Evolutionary conservation across 768 basidiomycete species (phyloP), one percentile per base, ranked within the genome.

Genomic region (Tulasnella sp.): DNA sequence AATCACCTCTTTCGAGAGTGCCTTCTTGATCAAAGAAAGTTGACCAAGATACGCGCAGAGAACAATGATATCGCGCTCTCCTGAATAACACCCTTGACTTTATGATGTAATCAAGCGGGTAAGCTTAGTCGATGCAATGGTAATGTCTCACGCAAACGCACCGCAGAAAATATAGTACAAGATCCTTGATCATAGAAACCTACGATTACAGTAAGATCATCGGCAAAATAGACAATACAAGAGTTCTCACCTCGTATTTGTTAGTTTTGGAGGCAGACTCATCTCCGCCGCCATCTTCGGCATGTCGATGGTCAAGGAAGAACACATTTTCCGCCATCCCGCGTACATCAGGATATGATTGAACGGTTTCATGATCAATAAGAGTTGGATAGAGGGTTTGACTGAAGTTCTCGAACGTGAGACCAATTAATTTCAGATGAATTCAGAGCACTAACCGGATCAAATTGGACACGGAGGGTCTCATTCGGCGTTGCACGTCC

Each of bases 401-500:
- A 35, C 77, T 79, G 28, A 3, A 28, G 10, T 37, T 24, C 13
- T n/a, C 10, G 22, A 25, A 20, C 19, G 22, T 8, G 22, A 12
- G 10, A 40, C 15, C 15, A 24, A 22, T 19, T n/a, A 55, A 10
- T 10, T 43, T 6, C 15, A 7, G 7, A 32, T 35, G n/a, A 16
- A 22, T 35, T 35, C 34, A 40, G 48, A 5, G 31, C 33, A 19
- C 47, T 15, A 52, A 75, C 79, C 78, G 63, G 53, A 80, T 73
- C 5, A 83, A 64, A 29, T 71, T 69, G 0, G 82, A 78, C 37
- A 87, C 84, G 3, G 62, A 58, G 0, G 83, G 83, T 4, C 81
- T 69, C 85, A 87, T 87, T 12, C 85, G 71, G 1, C 84, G 67
- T 60, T 87, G 84, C 0, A 82, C 74, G 57, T 80, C 70, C 10